A percentile compares a stretch with the other conserved stretches of the same genome.
Evolutionary conservation across 306 rosid genomes (phyloP).

Genomic region (Rosa lucieae): DNA sequence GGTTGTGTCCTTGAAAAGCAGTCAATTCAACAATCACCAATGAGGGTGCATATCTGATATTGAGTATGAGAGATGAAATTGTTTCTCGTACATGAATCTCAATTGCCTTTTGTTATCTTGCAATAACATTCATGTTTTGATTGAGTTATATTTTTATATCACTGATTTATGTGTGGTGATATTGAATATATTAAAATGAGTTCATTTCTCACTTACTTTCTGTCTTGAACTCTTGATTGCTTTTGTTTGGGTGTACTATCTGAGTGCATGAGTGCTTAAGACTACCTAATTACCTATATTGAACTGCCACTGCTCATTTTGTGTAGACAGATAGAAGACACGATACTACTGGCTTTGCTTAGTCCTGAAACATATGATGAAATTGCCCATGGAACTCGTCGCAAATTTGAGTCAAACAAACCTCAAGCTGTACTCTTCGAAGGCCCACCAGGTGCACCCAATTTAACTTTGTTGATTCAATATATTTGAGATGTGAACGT

Average conservation of each 20-base stretch:
- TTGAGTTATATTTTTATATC: conserved; percentile 10
- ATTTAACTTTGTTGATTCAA: background rate
- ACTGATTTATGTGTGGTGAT: background rate
- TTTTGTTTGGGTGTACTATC: conserved; percentile 8
- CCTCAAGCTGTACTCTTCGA: conserved; percentile 95
- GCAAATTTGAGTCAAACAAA: conserved; percentile 81
- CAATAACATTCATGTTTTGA: background rate
- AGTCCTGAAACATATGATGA: conserved; percentile 87
- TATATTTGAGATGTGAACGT: background rate
- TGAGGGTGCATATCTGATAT: background rate
- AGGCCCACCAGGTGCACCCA: conserved; percentile 81
- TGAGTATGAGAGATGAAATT: background rate
- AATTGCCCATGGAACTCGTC: conserved; percentile 77
- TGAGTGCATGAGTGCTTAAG: background rate
- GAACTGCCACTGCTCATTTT: conserved; percentile 21
- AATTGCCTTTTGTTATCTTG: conserved; percentile 1
- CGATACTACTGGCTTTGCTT: conserved; percentile 73
- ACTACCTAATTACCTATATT: conserved; percentile 6
- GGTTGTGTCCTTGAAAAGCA: background rate
- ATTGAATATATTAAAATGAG: background rate
- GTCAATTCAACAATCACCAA: background rate
- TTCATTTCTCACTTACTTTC: conserved; percentile 3
- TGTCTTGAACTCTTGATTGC: conserved; percentile 1
- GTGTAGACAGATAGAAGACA: conserved; percentile 79
- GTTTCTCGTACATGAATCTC: background rate